Evolutionary conservation across 169 alveolate species (phyloP), one percentile per base, ranked within the genome.

Genomic region (Cryptosporidium parvum): DNA sequence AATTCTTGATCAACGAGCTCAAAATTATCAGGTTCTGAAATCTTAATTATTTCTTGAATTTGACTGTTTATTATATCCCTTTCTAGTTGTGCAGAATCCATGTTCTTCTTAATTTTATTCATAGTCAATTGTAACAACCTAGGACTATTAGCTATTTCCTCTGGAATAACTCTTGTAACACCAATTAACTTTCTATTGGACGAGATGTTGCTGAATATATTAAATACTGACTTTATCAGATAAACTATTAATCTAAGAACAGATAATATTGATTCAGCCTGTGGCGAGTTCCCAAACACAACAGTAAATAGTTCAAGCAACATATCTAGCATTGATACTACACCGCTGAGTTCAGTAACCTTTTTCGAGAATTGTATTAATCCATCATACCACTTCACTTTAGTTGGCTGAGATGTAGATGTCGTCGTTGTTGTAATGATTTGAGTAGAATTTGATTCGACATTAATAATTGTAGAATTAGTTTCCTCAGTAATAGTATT

Each of bases 361-460:
- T 44, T 62, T 18, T 80, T 80, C 23, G 89, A 59, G 29, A 80
- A 80, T 12, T 59, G 80, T 44, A 80, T 59, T 14, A 80, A 33
- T 29, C 89, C 89, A 80, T 80, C 89, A 37, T 80, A 80, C 89
- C 89, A 80, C 65, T 80, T 80, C 9, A 48, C 80, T 33, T 80
- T 80, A 29, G 52, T 39, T 14, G 37, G 59, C 45, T 44, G 69
- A 23, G 51, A 9, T 21, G 75, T 23, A 18, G 87, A 45, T 29
- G 44, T 39, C 8, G 75, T 75, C 0, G 18, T 44, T 2, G 51
- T 52, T 29, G 51, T 9, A 23, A 51, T 14, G 7, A 42, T 48
- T 10, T 39, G 23, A 4, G 53, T 72, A 6, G 45, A 51, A 21
- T 80, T 80, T 14, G 75, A 10, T 12, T 8, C 16, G 21, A 0